Evolutionary conservation across 2,329 filamentous ascomycete species (phyloP).

Genomic region (Neonectria sp.): DNA sequence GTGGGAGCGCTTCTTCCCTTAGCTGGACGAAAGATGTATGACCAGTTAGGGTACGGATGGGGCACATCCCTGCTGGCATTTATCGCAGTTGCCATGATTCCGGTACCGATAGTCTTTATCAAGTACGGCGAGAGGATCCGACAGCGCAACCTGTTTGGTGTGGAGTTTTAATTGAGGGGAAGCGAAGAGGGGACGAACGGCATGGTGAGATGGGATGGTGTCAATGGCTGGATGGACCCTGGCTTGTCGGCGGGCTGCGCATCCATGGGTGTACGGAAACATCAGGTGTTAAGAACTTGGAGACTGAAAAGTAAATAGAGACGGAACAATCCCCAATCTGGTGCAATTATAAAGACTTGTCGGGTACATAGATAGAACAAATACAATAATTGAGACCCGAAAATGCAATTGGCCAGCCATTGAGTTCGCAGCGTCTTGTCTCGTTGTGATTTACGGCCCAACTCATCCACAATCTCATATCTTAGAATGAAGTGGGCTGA

Average conservation of each 20-base stretch:
- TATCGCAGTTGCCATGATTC: conserved; percentile 61
- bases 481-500: conserved; percentile 24
- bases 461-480: conserved; percentile 13
- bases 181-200: neutral
- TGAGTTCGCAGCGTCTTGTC: neutral
- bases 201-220: conserved; percentile 8
- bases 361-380: neutral
- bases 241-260: neutral
- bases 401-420: conserved; percentile 5
- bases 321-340: conserved; percentile 18
- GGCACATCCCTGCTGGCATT: conserved; percentile 62
- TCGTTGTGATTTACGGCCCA: neutral
- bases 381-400: neutral
- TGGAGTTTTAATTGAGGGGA: conserved; percentile 37
- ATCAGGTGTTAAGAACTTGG: conserved; percentile 15
- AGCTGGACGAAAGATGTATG: conserved; percentile 63
- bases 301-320: conserved; percentile 5
- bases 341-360: neutral
- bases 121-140: conserved; percentile 56
- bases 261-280: conserved; percentile 8
- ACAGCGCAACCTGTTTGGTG: conserved; percentile 48
- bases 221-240: neutral
- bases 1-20: conserved; percentile 76
- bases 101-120: conserved; percentile 56
- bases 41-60: conserved; percentile 63